phyloP scores from a whole-genome alignment of 208 protist species.

The Trypanosoma avium region DNA sequence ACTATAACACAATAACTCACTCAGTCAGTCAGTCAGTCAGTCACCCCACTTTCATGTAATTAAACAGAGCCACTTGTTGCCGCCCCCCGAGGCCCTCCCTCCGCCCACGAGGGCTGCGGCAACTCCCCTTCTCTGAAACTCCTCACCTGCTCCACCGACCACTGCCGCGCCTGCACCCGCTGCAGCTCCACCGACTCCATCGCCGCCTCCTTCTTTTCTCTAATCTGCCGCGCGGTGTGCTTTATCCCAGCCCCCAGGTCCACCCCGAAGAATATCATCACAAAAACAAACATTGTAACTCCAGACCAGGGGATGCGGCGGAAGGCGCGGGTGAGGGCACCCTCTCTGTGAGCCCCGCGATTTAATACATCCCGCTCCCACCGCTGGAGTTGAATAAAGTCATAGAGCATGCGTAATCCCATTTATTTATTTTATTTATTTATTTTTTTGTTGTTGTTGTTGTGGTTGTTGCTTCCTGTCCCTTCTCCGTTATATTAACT shows the following conservation, averaged over 20 bases:
- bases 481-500: too few relatives aligned
- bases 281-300: slow-evolving; percentile 78
- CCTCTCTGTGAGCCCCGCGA: slow-evolving; percentile 49
- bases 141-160: slow-evolving; percentile 84
- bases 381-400: slow-evolving; percentile 66
- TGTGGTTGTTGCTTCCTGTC: background rate
- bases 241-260: slow-evolving; percentile 80
- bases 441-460: background rate
- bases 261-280: slow-evolving; percentile 86
- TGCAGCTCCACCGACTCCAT: slow-evolving; percentile 56
- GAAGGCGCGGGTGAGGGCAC: slow-evolving; percentile 41
- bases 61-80: background rate
- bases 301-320: slow-evolving; percentile 76
- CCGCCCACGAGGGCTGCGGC: slow-evolving; percentile 72
- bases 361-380: slow-evolving; percentile 72
- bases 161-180: slow-evolving; percentile 69
- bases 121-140: slow-evolving; percentile 62
- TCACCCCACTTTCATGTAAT: too few relatives aligned
- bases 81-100: slow-evolving; percentile 45
- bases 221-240: slow-evolving; percentile 63
- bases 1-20: too few relatives aligned
- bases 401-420: slow-evolving; percentile 61
- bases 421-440: slow-evolving; percentile 11
- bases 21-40: too few relatives aligned
- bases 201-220: slow-evolving; percentile 79